phyloP scores from a whole-genome alignment of 495 filamentous ascomycete species.

The Extremus antarcticus region DNA sequence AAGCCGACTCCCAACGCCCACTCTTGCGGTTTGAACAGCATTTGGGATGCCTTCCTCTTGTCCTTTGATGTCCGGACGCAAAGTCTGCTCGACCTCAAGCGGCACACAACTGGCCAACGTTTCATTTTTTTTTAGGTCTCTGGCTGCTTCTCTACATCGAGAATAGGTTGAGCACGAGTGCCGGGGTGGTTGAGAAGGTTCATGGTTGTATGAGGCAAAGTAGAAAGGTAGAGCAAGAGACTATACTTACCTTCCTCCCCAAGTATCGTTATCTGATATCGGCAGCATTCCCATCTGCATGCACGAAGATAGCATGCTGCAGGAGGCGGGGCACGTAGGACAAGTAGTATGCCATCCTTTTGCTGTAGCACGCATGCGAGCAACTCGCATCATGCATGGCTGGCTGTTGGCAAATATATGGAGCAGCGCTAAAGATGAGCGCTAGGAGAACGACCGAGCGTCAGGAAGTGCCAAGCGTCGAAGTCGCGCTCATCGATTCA shows the following conservation, averaged over 20 bases:
- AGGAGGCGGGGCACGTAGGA: background rate
- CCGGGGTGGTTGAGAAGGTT: background rate
- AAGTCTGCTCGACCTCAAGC: background rate
- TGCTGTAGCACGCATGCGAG: too few species aligned
- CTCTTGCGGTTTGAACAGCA: background rate
- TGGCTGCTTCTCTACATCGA: slow-evolving; percentile 2
- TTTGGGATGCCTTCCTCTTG: background rate
- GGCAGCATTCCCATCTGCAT: background rate
- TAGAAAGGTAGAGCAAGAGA: background rate
- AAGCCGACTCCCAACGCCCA: background rate
- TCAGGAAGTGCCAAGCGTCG: too few species aligned
- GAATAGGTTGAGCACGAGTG: background rate
- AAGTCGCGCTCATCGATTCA: too few species aligned
- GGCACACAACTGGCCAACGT: background rate
- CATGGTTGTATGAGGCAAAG: background rate
- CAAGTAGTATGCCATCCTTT: too few species aligned
- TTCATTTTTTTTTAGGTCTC: background rate
- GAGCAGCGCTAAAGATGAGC: too few species aligned
- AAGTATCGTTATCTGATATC: background rate
- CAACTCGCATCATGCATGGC: too few species aligned
- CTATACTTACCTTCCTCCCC: background rate
- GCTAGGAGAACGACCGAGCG: too few species aligned
- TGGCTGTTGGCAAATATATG: too few species aligned
- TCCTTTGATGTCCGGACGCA: background rate
- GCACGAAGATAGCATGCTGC: background rate